These are phyloP conservation scores for Aspergillus terreus DNA, from an alignment of 2,329 filamentous ascomycete species.

Conservation along the genomic window DNA sequence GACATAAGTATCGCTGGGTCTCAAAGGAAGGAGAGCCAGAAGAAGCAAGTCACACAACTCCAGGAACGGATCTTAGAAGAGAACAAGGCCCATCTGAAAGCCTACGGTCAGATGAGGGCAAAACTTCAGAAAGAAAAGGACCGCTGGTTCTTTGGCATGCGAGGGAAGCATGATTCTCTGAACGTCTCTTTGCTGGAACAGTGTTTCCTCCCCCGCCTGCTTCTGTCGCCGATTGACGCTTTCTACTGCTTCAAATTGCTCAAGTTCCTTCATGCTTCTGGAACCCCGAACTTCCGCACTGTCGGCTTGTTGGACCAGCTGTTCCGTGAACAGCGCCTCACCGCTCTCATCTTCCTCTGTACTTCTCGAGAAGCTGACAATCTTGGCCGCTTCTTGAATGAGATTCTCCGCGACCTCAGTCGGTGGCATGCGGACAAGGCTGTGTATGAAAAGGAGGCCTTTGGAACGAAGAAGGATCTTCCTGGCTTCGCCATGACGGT, in stretches of 20 bases:
- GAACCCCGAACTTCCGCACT: conserved; percentile 80
- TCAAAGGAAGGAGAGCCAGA: conserved; percentile 65
- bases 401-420: conserved; percentile 73
- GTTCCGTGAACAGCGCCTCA: conserved; percentile 77
- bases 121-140: conserved; percentile 72
- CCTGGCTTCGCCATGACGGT: conserved; percentile 76
- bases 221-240: conserved; percentile 80
- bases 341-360: conserved; percentile 80
- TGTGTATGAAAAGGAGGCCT: conserved; percentile 78
- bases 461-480: conserved; percentile 61
- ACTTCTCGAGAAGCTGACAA: conserved; percentile 90
- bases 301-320: conserved; percentile 79
- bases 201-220: conserved; percentile 83
- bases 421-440: conserved; percentile 77
- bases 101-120: conserved; percentile 63
- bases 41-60: conserved; percentile 65
- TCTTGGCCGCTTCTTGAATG: conserved; percentile 83
- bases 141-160: conserved; percentile 69
- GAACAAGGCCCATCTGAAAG: conserved; percentile 64
- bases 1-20: conserved; percentile 67
- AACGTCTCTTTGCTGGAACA: conserved; percentile 80
- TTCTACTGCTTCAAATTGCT: conserved; percentile 85
- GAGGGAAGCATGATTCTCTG: conserved; percentile 61
- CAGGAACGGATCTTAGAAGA: conserved; percentile 70
- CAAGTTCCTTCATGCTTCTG: conserved; percentile 79